A percentile compares a stretch with the other conserved stretches of the same genome.
These are phyloP conservation scores for Patellifolia procumbens DNA, from an alignment of 179 eudicot species.

Conservation along the genomic window DNA sequence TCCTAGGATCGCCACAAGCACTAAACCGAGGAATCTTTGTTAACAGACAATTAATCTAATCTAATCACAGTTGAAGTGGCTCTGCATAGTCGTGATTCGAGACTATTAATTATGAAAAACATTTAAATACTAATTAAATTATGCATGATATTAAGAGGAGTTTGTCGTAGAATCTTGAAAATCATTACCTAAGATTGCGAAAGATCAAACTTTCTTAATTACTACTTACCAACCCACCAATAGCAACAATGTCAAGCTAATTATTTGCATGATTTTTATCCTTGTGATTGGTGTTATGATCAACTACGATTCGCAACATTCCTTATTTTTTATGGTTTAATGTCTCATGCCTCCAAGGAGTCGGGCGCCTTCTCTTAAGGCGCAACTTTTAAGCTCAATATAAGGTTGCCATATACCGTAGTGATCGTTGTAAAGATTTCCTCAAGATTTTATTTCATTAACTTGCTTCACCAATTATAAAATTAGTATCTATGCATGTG, in stretches of 20 bases:
- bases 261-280: background rate
- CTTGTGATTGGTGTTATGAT: slow-evolving; percentile 3
- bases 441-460: slow-evolving; percentile 4
- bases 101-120: background rate
- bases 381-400: slow-evolving; percentile 22
- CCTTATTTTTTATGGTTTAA: slow-evolving; percentile 20
- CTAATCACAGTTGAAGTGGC: background rate
- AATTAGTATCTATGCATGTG: no score
- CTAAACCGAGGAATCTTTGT: slow-evolving; percentile 6
- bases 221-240: background rate
- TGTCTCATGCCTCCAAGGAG: slow-evolving; percentile 28
- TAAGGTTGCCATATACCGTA: slow-evolving; percentile 15
- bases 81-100: slow-evolving; percentile 4
- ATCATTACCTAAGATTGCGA: slow-evolving; percentile 8
- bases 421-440: slow-evolving; percentile 11
- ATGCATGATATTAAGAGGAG: background rate
- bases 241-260: background rate
- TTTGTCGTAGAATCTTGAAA: slow-evolving; percentile 14
- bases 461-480: background rate
- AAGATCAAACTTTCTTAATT: background rate
- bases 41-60: no score
- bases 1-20: background rate
- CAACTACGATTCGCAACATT: slow-evolving; percentile 12
- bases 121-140: background rate
- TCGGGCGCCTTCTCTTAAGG: background rate